Percentiles rank a stretch among this genome's conserved stretches.
These are phyloP conservation scores for Chrysoporthe puriensis DNA, from an alignment of 2,329 filamentous ascomycete genomes.

Conservation along the genomic window DNA sequence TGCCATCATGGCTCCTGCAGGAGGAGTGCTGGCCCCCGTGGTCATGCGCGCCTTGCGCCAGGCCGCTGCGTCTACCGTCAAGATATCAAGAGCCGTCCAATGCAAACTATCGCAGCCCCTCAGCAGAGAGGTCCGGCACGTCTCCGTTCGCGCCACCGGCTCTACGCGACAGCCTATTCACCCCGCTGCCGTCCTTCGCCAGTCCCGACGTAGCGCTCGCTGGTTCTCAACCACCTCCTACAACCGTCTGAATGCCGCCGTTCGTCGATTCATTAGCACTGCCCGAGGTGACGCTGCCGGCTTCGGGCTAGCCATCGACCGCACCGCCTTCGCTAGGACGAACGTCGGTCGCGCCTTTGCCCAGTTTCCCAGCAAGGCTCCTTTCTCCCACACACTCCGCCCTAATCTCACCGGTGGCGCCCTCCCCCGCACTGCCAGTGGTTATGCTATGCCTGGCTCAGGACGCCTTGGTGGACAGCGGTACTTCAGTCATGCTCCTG, in stretches of 20 bases:
- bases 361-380: constrained; percentile 73
- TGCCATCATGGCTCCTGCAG: constrained; percentile 56
- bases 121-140: constrained; percentile 51
- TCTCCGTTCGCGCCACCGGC: constrained; percentile 46
- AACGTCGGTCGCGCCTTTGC: constrained; percentile 55
- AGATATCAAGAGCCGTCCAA: constrained; percentile 55
- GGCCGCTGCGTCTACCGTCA: constrained; percentile 47
- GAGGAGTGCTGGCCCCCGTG: constrained; percentile 61
- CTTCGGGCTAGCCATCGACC: constrained; percentile 46
- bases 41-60: constrained; percentile 59
- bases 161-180: constrained; percentile 56
- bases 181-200: constrained; percentile 52
- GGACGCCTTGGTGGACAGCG: constrained; percentile 72
- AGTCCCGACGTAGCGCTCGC: constrained; percentile 51
- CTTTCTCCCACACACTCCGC: constrained; percentile 85
- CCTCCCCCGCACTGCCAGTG: constrained; percentile 81
- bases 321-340: constrained; percentile 53
- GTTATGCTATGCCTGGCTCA: constrained; percentile 76
- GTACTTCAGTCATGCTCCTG: constrained; percentile 89
- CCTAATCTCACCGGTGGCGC: constrained; percentile 91
- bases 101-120: constrained; percentile 52
- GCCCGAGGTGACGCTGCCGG: constrained; percentile 41
- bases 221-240: constrained; percentile 53
- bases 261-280: constrained; percentile 57
- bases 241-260: constrained; percentile 47